Evolutionary conservation across 2,329 filamentous ascomycete genomes (phyloP).

Genomic region (Fusarium sp.): DNA sequence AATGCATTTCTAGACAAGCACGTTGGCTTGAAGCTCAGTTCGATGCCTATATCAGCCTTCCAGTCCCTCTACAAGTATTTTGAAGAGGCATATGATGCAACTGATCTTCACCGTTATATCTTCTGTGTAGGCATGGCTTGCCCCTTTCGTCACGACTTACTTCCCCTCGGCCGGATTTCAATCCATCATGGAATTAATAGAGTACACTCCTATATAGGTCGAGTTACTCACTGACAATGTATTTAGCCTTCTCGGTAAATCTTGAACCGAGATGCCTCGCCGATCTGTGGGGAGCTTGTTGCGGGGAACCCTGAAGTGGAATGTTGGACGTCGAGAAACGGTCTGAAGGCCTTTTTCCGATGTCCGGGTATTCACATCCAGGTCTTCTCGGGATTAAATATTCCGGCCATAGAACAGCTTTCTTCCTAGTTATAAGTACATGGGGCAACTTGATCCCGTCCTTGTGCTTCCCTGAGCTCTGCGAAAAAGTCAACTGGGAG

Average conservation of each 20-base stretch:
- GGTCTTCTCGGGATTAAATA: background rate
- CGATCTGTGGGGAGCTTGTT: background rate
- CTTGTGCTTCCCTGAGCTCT: background rate
- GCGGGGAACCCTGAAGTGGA: slow-evolving; percentile 15
- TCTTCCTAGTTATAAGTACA: background rate
- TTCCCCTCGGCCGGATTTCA: background rate
- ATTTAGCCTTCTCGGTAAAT: slow-evolving; percentile 12
- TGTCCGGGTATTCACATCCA: background rate
- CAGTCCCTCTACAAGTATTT: too few relatives aligned
- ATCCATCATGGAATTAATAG: background rate
- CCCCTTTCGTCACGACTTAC: background rate
- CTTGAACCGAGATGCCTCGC: background rate
- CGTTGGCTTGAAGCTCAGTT: background rate
- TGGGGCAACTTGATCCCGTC: background rate
- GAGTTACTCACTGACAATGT: too few relatives aligned
- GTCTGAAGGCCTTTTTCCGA: background rate
- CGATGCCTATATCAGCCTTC: background rate
- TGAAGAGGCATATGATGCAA: background rate
- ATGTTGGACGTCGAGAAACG: background rate
- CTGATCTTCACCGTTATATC: too few relatives aligned
- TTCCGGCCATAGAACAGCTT: background rate
- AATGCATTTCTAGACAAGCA: background rate
- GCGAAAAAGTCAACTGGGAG: background rate
- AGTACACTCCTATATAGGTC: background rate
- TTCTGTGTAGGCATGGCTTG: background rate